phyloP scores from a whole-genome alignment of 805 yeast genomes.

The Lipomyces chichibuensis region DNA sequence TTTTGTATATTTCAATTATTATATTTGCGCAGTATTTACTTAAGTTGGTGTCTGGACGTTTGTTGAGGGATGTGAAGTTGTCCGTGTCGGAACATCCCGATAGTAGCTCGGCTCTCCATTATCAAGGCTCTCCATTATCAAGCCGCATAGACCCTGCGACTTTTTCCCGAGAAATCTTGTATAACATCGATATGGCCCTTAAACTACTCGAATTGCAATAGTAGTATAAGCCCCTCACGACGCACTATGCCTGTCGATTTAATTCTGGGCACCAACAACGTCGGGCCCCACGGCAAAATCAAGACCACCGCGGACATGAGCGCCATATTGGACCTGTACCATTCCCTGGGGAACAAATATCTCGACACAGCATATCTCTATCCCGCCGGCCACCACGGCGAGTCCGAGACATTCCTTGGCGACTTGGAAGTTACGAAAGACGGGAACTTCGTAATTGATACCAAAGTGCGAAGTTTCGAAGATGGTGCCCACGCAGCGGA shows the following conservation, averaged over 20 bases:
- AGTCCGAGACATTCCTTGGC: slow-evolving; percentile 25
- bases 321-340: slow-evolving; percentile 19
- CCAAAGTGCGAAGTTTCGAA: slow-evolving; percentile 13
- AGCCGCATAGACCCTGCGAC: no score
- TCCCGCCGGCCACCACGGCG: slow-evolving; percentile 24
- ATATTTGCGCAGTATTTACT: no score
- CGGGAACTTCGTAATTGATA: slow-evolving; percentile 15
- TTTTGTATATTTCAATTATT: background rate
- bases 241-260: slow-evolving; percentile 19
- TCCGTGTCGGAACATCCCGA: no score
- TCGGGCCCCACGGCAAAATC: slow-evolving; percentile 24
- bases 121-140: no score
- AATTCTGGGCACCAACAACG: slow-evolving; percentile 28
- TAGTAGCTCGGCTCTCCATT: no score
- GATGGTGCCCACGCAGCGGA: slow-evolving; percentile 20
- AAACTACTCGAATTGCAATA: no score
- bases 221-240: background rate
- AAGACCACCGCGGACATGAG: slow-evolving; percentile 2
- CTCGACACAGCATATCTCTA: slow-evolving; percentile 27
- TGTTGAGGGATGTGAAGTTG: no score
- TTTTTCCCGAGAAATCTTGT: no score
- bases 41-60: no score
- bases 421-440: slow-evolving; percentile 11
- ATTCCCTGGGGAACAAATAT: slow-evolving; percentile 8
- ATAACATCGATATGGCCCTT: no score